Evolutionary conservation across 1,284 basidiomycete genomes (phyloP), one percentile per base, ranked within the genome.

Genomic region (Leccinum subrobustum): DNA sequence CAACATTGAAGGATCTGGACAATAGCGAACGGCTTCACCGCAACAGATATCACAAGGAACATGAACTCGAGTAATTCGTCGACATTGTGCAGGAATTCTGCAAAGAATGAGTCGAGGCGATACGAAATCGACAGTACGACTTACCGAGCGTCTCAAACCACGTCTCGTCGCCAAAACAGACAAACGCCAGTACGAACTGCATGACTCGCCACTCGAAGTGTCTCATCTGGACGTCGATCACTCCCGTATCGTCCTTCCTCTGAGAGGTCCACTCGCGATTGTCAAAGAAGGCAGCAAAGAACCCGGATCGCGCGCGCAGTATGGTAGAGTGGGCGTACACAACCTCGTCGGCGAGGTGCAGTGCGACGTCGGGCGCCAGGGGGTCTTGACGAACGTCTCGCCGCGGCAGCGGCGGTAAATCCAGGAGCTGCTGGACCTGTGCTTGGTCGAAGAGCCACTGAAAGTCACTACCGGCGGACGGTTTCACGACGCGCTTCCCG

Each of bases 261-360:
- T 80, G 78, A 20, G 65, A 69, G 3, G 92, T 92, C 95, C 96
- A 98, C 47, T 88, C 92, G 25, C 81, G 79, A 67, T 95, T 88
- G 54, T 87, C 87, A 72, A 96, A 95, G 73, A 99, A 89, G n/a
- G 85, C 84, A 6, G 86, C 79, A 70, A 98, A 98, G 72, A 98
- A 92, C 1, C 87, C 83, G 50, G 91, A 96, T 3, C 96, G 84
- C 0, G 93, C 86, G 2, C 93, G 83, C 18, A 99, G 79, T 16
- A 98, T 74, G 9, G 81, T 73, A 0, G 95, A 94, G 71, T 97
- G 90, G 7, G 84, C 85, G 27, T 75, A 76, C 0, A 98, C 82
- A 4, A 84, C 79, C 54, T 80, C 78, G 67, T 98, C 95, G 0
- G 81, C 80, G 2, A 98, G 78, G 27, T 84, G 77, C 9, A 99